These are phyloP conservation scores for Pisolithus albus DNA, from an alignment of 768 basidiomycete genomes.

Conservation along the genomic window DNA sequence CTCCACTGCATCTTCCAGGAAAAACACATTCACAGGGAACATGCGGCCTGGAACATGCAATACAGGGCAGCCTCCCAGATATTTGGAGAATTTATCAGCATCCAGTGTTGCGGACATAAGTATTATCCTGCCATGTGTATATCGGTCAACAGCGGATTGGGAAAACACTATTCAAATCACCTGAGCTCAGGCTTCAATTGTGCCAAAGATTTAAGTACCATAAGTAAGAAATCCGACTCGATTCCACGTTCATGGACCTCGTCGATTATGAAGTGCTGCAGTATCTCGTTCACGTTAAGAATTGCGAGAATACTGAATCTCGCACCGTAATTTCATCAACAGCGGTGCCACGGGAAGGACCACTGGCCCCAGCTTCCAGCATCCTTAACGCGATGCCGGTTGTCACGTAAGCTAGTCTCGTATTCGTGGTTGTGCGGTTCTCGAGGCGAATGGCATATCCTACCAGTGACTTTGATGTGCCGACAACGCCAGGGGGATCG, in stretches of 20 bases:
- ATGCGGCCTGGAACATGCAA: conserved; percentile 90
- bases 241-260: conserved; percentile 98
- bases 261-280: conserved; percentile 89
- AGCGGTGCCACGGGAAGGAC: conserved; percentile 63
- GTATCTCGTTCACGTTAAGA: neutral
- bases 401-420: conserved; percentile 78
- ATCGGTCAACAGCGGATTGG: conserved; percentile 1
- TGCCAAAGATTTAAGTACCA: conserved; percentile 83
- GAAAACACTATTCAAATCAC: conserved; percentile 32
- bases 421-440: conserved; percentile 73
- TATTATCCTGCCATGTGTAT: conserved; percentile 58
- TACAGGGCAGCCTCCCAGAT: conserved; percentile 81
- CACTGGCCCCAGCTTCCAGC: conserved; percentile 81
- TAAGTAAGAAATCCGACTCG: conserved; percentile 94
- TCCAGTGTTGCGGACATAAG: conserved; percentile 98
- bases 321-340: conserved; percentile 93
- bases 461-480: conserved; percentile 71
- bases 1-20: conserved; percentile 89
- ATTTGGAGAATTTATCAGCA: conserved; percentile 79
- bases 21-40: conserved; percentile 83
- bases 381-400: conserved; percentile 95
- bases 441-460: conserved; percentile 95
- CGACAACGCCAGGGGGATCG: conserved; percentile 71
- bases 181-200: conserved; percentile 76
- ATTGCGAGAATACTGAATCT: conserved; percentile 3